phyloP scores from a whole-genome alignment of 164 flowering plant genomes.

The Berberis thunbergii region DNA sequence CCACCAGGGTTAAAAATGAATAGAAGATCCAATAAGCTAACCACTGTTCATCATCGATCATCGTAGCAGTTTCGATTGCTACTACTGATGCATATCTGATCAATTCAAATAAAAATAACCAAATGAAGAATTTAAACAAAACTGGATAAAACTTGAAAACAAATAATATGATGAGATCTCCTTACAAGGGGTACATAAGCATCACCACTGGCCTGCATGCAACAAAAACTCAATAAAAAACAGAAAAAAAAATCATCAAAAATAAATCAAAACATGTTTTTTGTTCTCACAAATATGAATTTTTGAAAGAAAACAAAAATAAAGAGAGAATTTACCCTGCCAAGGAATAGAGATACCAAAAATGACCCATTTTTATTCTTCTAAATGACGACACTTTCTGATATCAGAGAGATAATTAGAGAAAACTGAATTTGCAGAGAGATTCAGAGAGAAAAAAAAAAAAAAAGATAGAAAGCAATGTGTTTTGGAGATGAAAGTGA shows the following conservation, averaged over 20 bases:
- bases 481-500: not conserved
- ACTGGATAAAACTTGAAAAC: not conserved
- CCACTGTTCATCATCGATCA: constrained; percentile 93
- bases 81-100: constrained; percentile 79
- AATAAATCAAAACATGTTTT: not conserved
- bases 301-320: not conserved
- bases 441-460: not conserved
- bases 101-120: not conserved
- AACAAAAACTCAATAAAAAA: not conserved
- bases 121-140: not conserved
- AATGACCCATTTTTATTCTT: constrained; percentile 22
- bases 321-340: constrained; percentile 48
- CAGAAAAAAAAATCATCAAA: not conserved
- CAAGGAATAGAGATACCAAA: constrained; percentile 50
- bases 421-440: not conserved
- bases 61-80: constrained; percentile 82
- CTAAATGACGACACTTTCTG: not conserved
- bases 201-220: constrained; percentile 60
- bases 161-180: not conserved
- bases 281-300: not conserved
- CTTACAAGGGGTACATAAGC: constrained; percentile 90
- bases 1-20: constrained; percentile 78
- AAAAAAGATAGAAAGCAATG: not conserved
- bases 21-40: constrained; percentile 96
- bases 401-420: not conserved